Evolutionary conservation across 306 rosid species (phyloP).

Genomic region (Pueraria montana): DNA sequence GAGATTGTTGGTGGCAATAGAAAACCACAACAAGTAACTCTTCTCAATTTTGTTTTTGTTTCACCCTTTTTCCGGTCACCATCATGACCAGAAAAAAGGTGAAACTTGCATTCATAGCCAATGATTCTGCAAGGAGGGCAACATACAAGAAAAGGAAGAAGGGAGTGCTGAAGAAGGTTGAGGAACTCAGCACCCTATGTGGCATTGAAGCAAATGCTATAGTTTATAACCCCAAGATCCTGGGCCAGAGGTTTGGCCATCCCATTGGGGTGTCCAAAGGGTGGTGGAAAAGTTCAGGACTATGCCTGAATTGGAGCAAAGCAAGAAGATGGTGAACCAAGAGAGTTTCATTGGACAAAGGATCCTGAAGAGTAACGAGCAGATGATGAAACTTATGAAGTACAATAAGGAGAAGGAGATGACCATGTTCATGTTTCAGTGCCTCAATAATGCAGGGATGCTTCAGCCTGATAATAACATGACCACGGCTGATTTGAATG

Average conservation of each 20-base stretch:
- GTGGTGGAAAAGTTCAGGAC: slow-evolving; percentile 25
- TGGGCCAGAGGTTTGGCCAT: slow-evolving; percentile 51
- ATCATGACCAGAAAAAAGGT: slow-evolving; percentile 53
- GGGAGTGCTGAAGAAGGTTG: slow-evolving; percentile 44
- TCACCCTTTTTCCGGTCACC: background rate
- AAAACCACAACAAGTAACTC: no score
- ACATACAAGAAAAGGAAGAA: slow-evolving; percentile 54
- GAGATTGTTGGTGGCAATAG: no score
- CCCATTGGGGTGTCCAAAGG: slow-evolving; percentile 17
- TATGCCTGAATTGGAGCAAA: slow-evolving; percentile 38
- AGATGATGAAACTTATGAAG: slow-evolving; percentile 31
- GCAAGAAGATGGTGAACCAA: slow-evolving; percentile 52
- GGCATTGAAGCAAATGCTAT: slow-evolving; percentile 55
- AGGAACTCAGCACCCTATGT: slow-evolving; percentile 52
- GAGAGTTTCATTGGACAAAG: slow-evolving; percentile 42
- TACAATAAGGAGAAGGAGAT: slow-evolving; percentile 46
- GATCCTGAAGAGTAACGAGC: slow-evolving; percentile 35
- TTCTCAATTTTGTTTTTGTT: no score
- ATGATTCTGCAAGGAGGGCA: slow-evolving; percentile 43
- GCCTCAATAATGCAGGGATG: slow-evolving; percentile 31
- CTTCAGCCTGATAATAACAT: slow-evolving; percentile 5
- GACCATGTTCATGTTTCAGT: slow-evolving; percentile 30
- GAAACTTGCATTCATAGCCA: slow-evolving; percentile 50
- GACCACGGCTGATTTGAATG: slow-evolving; percentile 33
- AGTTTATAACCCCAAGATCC: slow-evolving; percentile 38